These are phyloP conservation scores for Ilyonectria mors-panacis DNA, from an alignment of 2,329 filamentous ascomycete species.

Conservation along the genomic window DNA sequence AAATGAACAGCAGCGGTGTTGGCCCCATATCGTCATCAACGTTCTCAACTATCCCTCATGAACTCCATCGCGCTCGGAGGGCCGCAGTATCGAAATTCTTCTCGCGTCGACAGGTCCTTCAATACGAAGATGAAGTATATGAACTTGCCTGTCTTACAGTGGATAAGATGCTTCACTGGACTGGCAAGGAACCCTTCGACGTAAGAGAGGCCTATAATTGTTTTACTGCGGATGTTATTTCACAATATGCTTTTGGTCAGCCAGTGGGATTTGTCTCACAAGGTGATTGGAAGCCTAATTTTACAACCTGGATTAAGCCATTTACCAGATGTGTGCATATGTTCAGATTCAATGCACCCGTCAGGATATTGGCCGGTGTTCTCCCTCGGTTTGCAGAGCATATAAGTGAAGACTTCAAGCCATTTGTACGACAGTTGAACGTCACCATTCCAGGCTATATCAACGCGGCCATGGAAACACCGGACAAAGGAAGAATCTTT, in stretches of 20 bases:
- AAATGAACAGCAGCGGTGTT: slow-evolving; percentile 32
- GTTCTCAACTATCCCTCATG: slow-evolving; percentile 47
- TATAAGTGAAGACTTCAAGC: slow-evolving; percentile 32
- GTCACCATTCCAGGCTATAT: slow-evolving; percentile 35
- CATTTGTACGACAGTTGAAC: slow-evolving; percentile 36
- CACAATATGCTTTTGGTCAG: slow-evolving; percentile 56
- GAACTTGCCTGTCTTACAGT: slow-evolving; percentile 45
- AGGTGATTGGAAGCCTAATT: slow-evolving; percentile 56
- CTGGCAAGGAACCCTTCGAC: slow-evolving; percentile 49
- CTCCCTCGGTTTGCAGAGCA: slow-evolving; percentile 32
- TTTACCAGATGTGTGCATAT: slow-evolving; percentile 52
- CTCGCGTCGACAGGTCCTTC: slow-evolving; percentile 51
- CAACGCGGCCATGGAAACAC: slow-evolving; percentile 18
- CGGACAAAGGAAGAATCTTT: slow-evolving; percentile 35
- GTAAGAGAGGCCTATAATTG: slow-evolving; percentile 55
- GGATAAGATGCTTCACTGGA: slow-evolving; percentile 49
- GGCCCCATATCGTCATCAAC: slow-evolving; percentile 26
- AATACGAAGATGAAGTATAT: slow-evolving; percentile 46
- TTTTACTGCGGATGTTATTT: slow-evolving; percentile 58
- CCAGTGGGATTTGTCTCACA: slow-evolving; percentile 49
- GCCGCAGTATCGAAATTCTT: slow-evolving; percentile 53
- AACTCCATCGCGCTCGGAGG: slow-evolving; percentile 52
- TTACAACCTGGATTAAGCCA: slow-evolving; percentile 53
- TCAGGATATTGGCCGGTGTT: slow-evolving; percentile 39
- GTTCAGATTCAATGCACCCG: slow-evolving; percentile 50